Evolutionary conservation across 2,329 filamentous ascomycete species (phyloP).

Genomic region (Alternaria sp.): DNA sequence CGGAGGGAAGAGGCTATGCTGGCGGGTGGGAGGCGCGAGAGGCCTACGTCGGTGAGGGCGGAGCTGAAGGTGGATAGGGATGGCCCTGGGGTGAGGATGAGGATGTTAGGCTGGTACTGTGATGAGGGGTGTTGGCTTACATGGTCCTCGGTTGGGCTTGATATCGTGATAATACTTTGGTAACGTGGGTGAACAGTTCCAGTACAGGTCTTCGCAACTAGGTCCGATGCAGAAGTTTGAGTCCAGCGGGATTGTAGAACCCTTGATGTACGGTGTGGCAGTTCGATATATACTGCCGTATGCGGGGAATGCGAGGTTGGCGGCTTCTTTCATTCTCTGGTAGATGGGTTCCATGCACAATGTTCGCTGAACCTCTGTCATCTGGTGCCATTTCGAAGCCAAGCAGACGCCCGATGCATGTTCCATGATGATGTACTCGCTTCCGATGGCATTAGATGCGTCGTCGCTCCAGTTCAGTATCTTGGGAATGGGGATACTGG

Average conservation of each 20-base stretch:
- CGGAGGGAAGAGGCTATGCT: constrained; percentile 9
- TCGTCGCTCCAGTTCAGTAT: constrained; percentile 54
- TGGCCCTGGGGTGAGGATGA: constrained; percentile 34
- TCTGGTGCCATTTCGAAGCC: no score
- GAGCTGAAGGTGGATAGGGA: constrained; percentile 43
- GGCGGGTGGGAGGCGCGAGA: constrained; percentile 44
- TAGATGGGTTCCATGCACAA: constrained; percentile 38
- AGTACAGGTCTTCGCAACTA: constrained; percentile 38
- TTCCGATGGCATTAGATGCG: constrained; percentile 38
- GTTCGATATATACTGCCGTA: constrained; percentile 47
- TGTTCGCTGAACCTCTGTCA: no score
- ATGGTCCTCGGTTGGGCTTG: constrained; percentile 49
- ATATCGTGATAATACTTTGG: constrained; percentile 43
- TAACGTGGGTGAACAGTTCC: constrained; percentile 38
- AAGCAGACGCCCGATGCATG: constrained; percentile 38
- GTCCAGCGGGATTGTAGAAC: constrained; percentile 15
- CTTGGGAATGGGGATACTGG: constrained; percentile 50
- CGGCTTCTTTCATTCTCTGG: constrained; percentile 38
- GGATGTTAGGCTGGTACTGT: no score
- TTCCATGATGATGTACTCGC: constrained; percentile 51
- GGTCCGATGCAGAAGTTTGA: constrained; percentile 40
- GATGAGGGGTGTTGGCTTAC: constrained; percentile 30
- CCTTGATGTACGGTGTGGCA: constrained; percentile 19
- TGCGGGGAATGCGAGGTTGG: constrained; percentile 45
- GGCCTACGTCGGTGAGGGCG: constrained; percentile 49